A percentile compares a stretch with the other conserved stretches of the same genome.
Evolutionary conservation across 2,329 filamentous ascomycete genomes (phyloP).

Genomic region (Reticulascus tulasneorum): DNA sequence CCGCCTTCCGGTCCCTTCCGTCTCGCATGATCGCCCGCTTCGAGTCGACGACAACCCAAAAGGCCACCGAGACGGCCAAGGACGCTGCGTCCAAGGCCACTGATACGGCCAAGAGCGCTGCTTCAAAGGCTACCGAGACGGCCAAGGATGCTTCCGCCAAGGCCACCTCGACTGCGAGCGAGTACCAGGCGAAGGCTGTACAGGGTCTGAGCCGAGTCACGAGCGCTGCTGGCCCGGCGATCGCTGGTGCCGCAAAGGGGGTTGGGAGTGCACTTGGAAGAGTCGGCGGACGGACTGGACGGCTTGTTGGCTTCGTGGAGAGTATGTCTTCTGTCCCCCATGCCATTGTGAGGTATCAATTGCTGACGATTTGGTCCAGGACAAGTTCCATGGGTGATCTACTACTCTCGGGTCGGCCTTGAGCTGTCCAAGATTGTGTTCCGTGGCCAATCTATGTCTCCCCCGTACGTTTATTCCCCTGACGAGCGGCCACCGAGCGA

Average conservation of each 20-base stretch:
- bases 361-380: conserved; percentile 45
- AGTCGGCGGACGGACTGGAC: conserved; percentile 76
- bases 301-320: conserved; percentile 75
- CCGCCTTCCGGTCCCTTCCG: conserved; percentile 39
- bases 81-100: conserved; percentile 35
- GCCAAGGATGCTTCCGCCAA: conserved; percentile 36
- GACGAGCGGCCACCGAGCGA: conserved; percentile 7
- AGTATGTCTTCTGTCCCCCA: conserved; percentile 55
- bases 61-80: conserved; percentile 40
- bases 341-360: neutral
- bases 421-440: conserved; percentile 88
- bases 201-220: conserved; percentile 80
- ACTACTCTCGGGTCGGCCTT: conserved; percentile 85
- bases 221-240: conserved; percentile 73
- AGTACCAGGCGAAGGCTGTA: conserved; percentile 62
- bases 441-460: conserved; percentile 83
- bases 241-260: conserved; percentile 68
- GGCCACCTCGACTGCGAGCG: conserved; percentile 38
- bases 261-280: conserved; percentile 64
- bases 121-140: conserved; percentile 37
- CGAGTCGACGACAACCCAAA: conserved; percentile 53
- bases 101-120: too few species aligned
- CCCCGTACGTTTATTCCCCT: conserved; percentile 68
- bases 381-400: conserved; percentile 79
- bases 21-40: conserved; percentile 49